These are phyloP conservation scores for Chalara sp. DNA, from an alignment of 2,329 filamentous ascomycete genomes.

Conservation along the genomic window DNA sequence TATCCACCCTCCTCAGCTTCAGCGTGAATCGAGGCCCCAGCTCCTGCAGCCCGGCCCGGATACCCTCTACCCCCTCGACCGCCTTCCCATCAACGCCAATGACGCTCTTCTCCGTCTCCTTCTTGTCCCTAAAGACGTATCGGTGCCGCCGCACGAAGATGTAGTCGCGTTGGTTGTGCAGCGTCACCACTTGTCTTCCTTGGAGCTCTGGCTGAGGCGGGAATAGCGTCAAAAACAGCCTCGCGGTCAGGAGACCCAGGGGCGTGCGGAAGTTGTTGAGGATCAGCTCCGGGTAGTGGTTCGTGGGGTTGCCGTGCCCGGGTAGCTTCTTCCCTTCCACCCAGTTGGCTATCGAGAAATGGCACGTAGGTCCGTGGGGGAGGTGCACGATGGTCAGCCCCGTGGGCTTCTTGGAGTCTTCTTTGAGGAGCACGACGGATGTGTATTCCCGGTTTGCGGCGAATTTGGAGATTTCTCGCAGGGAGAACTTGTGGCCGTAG, in stretches of 20 bases:
- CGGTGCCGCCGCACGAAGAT: constrained; percentile 88
- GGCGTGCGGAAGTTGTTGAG: constrained; percentile 95
- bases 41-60: constrained; percentile 85
- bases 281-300: constrained; percentile 83
- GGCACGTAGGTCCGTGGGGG: constrained; percentile 81
- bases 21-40: constrained; percentile 77
- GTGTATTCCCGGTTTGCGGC: constrained; percentile 79
- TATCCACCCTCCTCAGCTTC: constrained; percentile 86
- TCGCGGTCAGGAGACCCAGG: constrained; percentile 78
- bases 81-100: constrained; percentile 75
- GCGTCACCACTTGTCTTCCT: constrained; percentile 82
- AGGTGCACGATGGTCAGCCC: constrained; percentile 81
- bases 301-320: constrained; percentile 81
- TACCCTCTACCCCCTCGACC: constrained; percentile 76
- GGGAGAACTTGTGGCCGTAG: constrained; percentile 83
- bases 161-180: constrained; percentile 94
- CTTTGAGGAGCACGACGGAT: constrained; percentile 75
- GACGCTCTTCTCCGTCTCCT: constrained; percentile 79
- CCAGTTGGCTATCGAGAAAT: constrained; percentile 88
- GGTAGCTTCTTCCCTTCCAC: constrained; percentile 81
- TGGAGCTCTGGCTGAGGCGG: constrained; percentile 76
- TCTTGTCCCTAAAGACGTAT: constrained; percentile 89
- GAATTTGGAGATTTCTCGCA: constrained; percentile 84
- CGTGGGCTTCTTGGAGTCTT: constrained; percentile 79
- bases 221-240: constrained; percentile 74